Percentiles rank a stretch among this genome's conserved stretches.
Conservation (phyloP, 768 basidiomycete species). For the Kwoniella bestiolae region DNA sequence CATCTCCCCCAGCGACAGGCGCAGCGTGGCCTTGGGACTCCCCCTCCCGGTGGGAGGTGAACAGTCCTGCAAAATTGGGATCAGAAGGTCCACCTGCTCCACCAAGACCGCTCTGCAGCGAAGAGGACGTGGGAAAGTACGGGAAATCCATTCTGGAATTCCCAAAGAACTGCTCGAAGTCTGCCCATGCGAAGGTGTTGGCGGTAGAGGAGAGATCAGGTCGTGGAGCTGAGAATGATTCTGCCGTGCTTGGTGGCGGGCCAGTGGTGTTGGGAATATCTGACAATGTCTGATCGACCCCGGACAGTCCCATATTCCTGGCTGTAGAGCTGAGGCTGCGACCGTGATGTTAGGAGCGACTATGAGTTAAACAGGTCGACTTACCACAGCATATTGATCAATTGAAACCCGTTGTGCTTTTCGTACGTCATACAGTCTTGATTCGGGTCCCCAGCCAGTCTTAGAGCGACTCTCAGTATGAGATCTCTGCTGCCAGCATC, state of each 20-base stretch:
- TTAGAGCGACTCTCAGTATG: slow-evolving; percentile 13
- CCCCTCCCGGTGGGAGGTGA: background rate
- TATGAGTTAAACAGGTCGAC: too few species aligned
- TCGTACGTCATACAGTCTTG: slow-evolving; percentile 14
- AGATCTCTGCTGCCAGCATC: slow-evolving; percentile 5
- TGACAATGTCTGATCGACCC: background rate
- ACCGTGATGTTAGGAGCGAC: too few species aligned
- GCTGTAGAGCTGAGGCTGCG: slow-evolving; percentile 1
- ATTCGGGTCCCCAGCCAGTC: slow-evolving; percentile 16
- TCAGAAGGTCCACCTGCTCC: background rate
- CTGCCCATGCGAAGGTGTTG: slow-evolving; percentile 9
- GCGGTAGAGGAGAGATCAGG: background rate
- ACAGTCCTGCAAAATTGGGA: background rate
- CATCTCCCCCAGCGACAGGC: too few species aligned
- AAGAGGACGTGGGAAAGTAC: slow-evolving; percentile 4
- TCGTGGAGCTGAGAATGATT: background rate
- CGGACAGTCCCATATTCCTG: background rate
- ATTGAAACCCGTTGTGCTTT: slow-evolving; percentile 18
- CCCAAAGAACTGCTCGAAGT: background rate
- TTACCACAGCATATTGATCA: slow-evolving; percentile 24
- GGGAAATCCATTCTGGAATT: background rate
- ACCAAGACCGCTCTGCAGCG: background rate
- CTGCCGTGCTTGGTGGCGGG: background rate
- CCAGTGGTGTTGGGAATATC: background rate
- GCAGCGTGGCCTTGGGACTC: background rate